Evolutionary conservation across 106 monocot genomes (phyloP), one percentile per base, ranked within the genome.

Genomic region (Amphibolis antarctica): DNA sequence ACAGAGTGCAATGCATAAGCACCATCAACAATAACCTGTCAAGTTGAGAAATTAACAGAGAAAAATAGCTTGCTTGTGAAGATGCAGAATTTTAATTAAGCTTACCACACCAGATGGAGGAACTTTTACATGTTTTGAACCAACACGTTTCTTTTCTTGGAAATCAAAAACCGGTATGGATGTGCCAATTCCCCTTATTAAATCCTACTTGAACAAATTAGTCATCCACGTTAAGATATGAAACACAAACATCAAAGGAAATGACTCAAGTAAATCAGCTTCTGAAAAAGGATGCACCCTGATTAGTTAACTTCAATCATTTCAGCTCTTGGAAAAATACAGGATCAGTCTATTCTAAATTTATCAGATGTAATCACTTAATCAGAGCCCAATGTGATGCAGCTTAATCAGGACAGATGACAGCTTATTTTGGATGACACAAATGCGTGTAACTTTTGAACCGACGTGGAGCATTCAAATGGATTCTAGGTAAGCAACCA

Each of bases 11-110:
- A 70, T 63, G 96, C 96, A 77, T 96, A 96, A 44, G 90, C 86
- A 75, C 96, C 96, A 71, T 96, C 96, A 19, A 96, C 77, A 78
- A 96, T 86, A 29, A 96, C 79, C 94, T 96, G 83, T 13, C 66
- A 46, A 72, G 9, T 19, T 60, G 21, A 60, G 5, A 60, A 56
- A 56, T 25, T 26, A 5, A 27, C 7, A 60, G 11, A 43, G 27
- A 42, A 42, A 21, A 60, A 43, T 19, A 14, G 21, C 12, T 43
- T 42, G 10, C 9, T 20, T n/a, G 29, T 21, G 31, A 14, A 46
- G 9, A 61, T n/a, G 47, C 1, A 36, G 15, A 49, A 28, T 11
- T 1, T 14, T 9, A 11, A 13, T 42, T 31, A 24, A 66, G 12
- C 66, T 31, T 59, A 89, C 94, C 70, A 96, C 86, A 23, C 86